Evolutionary conservation across 371 early-diverging fungal species (phyloP), one percentile per base, ranked within the genome.

Genomic region (Mortierella polycephala): DNA sequence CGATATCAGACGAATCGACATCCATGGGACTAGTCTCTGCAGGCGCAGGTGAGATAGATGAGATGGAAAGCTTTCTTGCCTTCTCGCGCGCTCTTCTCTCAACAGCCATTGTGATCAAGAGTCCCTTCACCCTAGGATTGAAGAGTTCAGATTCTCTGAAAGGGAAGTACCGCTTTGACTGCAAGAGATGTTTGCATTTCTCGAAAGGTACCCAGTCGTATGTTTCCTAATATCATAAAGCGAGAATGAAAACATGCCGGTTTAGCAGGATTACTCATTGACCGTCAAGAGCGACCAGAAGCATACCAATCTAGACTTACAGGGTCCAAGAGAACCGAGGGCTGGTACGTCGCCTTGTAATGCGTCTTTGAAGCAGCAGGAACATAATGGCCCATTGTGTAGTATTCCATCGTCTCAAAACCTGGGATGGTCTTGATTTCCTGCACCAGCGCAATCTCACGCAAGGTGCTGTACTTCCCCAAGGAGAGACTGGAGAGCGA

Each of bases 341-440:
- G 97, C 18, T 86, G 83, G 81, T 92, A 97, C 39, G 89, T 86
- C 4, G 89, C 94, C 80, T 98, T 98, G 83, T 97, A 98, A 13
- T 85, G 84, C 93, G 97, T 97, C 77, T 98, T 97, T 14, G 86
- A 85, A 66, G 96, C 96, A 6, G 86, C 74, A 45, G 96, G 93
- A 49, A 98, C 93, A 75, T 94, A 97, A 70, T 86, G 96, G 0
- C 96, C 97, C 87, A 76, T 18, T 14, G 66, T 59, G 18, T 71
- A 67, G 69, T 88, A 91, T 45, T 80, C 58, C 47, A 91, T 70
- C 0, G 57, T 55, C 10, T 82, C 81, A 11, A 79, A 62, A 7
- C 72, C 52, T 9, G 64, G 56, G 46, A 75, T 73, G 6, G 67
- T 42, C 39, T 61, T 66, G 56, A 81, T 73, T 40, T 71, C 71